Percentiles rank a stretch among this genome's conserved stretches.
phyloP scores from a whole-genome alignment of 1,284 basidiomycete genomes.

The Trametes pubescens region DNA sequence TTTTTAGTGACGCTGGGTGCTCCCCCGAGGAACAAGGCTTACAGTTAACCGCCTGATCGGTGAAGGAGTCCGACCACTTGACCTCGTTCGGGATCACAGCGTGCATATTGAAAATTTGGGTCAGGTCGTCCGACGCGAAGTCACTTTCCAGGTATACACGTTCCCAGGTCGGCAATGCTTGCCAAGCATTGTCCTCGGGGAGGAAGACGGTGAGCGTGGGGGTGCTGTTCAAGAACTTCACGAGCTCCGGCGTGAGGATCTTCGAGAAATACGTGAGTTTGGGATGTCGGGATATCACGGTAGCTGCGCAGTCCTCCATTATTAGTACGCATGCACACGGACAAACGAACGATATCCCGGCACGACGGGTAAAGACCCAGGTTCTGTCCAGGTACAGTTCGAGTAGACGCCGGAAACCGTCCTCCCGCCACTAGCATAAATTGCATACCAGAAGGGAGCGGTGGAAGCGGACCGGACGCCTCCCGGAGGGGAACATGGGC shows the following conservation, averaged over 20 bases:
- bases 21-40: slow-evolving; percentile 23
- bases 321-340: slow-evolving; percentile 21
- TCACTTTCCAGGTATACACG: slow-evolving; percentile 86
- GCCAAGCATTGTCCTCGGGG: slow-evolving; percentile 86
- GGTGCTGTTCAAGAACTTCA: slow-evolving; percentile 62
- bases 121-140: slow-evolving; percentile 83
- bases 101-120: slow-evolving; percentile 81
- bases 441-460: no score
- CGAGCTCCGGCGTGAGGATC: slow-evolving; percentile 67
- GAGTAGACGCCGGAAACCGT: no score
- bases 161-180: slow-evolving; percentile 69
- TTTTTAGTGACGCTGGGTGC: slow-evolving; percentile 9
- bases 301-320: slow-evolving; percentile 49
- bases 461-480: no score
- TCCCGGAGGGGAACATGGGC: no score
- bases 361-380: background rate
- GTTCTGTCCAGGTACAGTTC: no score
- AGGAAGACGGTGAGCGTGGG: slow-evolving; percentile 91
- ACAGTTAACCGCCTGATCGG: slow-evolving; percentile 59
- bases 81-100: slow-evolving; percentile 63
- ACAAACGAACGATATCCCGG: background rate
- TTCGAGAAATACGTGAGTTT: slow-evolving; percentile 75
- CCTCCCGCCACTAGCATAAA: no score
- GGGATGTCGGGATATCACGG: slow-evolving; percentile 63
- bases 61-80: slow-evolving; percentile 70